Conservation (phyloP, 805 yeast genomes). For the Cyberlindnera nakhonratchasimensis region DNA sequence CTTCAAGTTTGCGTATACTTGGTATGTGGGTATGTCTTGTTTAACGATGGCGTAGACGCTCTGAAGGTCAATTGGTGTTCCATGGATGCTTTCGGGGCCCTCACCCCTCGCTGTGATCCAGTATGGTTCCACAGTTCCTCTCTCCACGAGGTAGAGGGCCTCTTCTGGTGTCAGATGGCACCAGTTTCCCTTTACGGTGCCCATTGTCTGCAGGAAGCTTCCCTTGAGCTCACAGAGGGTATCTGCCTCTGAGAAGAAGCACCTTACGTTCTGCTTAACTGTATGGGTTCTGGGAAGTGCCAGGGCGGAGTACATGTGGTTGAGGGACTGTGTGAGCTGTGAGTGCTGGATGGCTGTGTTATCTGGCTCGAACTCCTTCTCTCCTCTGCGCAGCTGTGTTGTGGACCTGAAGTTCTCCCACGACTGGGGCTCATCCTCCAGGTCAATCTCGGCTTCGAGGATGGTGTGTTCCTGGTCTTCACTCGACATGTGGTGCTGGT, state of each 20-base stretch:
- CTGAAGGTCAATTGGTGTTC: slow-evolving; percentile 47
- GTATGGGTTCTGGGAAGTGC: slow-evolving; percentile 43
- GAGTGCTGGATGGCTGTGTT: slow-evolving; percentile 54
- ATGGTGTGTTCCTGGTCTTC: slow-evolving; percentile 7
- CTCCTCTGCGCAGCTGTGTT: slow-evolving; percentile 65
- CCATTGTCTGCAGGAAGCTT: slow-evolving; percentile 69
- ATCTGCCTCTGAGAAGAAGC: slow-evolving; percentile 45
- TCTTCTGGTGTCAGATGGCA: slow-evolving; percentile 64
- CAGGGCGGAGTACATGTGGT: slow-evolving; percentile 72
- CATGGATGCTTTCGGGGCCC: slow-evolving; percentile 25
- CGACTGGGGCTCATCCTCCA: slow-evolving; percentile 47
- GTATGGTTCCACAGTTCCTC: slow-evolving; percentile 61
- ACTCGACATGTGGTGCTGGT: no score
- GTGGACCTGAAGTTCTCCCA: slow-evolving; percentile 38
- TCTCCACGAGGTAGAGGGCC: slow-evolving; percentile 69
- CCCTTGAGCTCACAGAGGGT: slow-evolving; percentile 57
- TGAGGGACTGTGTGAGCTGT: slow-evolving; percentile 49
- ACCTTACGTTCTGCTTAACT: slow-evolving; percentile 42
- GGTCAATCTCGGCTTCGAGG: slow-evolving; percentile 13
- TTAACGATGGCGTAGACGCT: slow-evolving; percentile 57
- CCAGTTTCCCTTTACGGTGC: slow-evolving; percentile 46
- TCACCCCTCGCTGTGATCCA: slow-evolving; percentile 23
- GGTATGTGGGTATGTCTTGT: slow-evolving; percentile 46
- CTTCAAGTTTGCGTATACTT: slow-evolving; percentile 70
- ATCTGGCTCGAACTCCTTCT: slow-evolving; percentile 83